Evolutionary conservation across 2,329 filamentous ascomycete species (phyloP), one percentile per base, ranked within the genome.

Genomic region (Daldinia sp.): DNA sequence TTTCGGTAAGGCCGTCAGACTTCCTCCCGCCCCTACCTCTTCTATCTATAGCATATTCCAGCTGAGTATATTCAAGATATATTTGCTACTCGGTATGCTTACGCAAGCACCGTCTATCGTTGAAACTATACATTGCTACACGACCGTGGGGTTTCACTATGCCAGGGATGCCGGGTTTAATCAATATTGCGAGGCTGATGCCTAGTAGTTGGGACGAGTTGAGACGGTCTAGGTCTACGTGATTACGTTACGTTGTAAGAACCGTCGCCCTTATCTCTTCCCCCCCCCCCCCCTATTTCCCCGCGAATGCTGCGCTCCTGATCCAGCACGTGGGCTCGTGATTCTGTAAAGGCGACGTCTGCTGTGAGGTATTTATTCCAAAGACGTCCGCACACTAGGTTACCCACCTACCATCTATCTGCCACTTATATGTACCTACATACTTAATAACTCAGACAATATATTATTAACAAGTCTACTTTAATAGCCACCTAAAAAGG

Each of bases 281-380:
- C 47, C 47, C 41, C 15, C 4, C 29, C 45, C 47, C 25, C 34
- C 15, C 37, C n/a, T 54, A 25, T 39, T 62, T 58, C 58, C 65
- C 59, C 57, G 29, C 65, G 65, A 68, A 68, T 68, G 54, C 30
- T 65, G 53, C 50, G 49, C 59, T 61, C 29, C 19, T 37, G 19
- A 63, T 65, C 59, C 23, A 41, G 53, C 65, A 68, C 65, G 65
- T 68, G 65, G 39, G 62, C 25, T 58, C 45, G 37, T 51, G 27
- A 47, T 30, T 35, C 21, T 30, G n/a, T 23, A 41, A 23, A 55
- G 25, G n/a, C n/a, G 34, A 51, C 29, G 25, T 50, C 45, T 55
- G 54, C 45, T 55, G 54, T 66, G 65, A 61, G 62, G 59, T 62
- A 65, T 68, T 62, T 68, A 63, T 48, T 55, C 45, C 43, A 15